Evolutionary conservation across 495 filamentous ascomycete genomes (phyloP), one percentile per base, ranked within the genome.

Genomic region (Annulohypoxylon bovei): DNA sequence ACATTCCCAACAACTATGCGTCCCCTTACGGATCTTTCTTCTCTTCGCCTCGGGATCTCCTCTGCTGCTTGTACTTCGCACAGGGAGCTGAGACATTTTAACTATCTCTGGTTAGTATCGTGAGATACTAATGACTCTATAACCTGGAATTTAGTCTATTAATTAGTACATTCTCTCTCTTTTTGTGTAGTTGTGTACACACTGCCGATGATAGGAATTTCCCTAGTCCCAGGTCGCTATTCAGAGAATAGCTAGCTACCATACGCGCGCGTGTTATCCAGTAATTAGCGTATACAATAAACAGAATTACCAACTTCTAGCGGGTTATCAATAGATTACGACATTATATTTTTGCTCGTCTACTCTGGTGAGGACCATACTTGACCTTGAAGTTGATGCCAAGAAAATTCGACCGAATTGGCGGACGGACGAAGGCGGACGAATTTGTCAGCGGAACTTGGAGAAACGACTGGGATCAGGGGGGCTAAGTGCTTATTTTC

Each of bases 1-100:
- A 85, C 84, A 88, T 79, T 87, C 85, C 81, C 81, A 85, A 61
- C 85, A 88, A 68, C 84, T 86, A 62, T 82, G 81, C 9, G 85
- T 88, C 11, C 85, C 85, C 65, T 86, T 88, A 27, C 86, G 82
- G 42, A 87, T 76, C 69, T 81, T 84, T 65, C 84, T 83, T 47
- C 85, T 71, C 54, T 75, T 77, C 16, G 72, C 64, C 9, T 65
- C 59, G 14, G 63, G 28, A 6, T 56, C 60, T 39, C 27, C 55
- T 16, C 32, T 55, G 18, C 33, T 33, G 20, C 30, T 53, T 9
- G 53, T 44, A 32, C 55, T 61, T 68, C 70, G 50, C 7, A 53
- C 32, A 4, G 60, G 39, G 9, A 55, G 60, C 16, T 69, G 65
- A 22, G 60, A n/a, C 70, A 73, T 73, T 25, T 58, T 35, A 22